Base-by-base conservation (phyloP, 768 basidiomycete genomes). In the Lactarius akahatsu region DNA sequence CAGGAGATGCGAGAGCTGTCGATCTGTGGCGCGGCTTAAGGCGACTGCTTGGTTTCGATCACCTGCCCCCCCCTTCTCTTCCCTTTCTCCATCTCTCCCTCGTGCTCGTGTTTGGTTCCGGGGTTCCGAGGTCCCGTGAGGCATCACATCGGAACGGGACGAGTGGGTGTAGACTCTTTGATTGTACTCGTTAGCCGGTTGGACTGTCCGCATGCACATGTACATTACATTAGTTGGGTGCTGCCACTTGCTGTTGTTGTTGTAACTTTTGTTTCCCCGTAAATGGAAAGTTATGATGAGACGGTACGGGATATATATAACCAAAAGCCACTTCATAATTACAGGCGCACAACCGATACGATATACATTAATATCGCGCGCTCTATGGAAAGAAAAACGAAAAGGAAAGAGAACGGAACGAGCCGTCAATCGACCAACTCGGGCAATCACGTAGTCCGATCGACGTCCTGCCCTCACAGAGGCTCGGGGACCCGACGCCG, bases 1-100 rank as follows among this genome's bases (percentile, higher is more conserved):
- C 92, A 94, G 73, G 94, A 98, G 78, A 98, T 99, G 95, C 87
- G 88, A 74, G 95, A 96, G 73, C 78, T 98, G 59, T 92, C 92
- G 7, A 99, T 99, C 72, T 97, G 92, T 74, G 95, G 95, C 16
- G 90, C 76, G 16, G 66, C 71, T 63, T 77, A 50, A 32, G 50
- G 50, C 15, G 4, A 55, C 20, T n/a, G 9, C 36, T 34, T 45
- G 5, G 18, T 43, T 23, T 13, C 40, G 56, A 57, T 36, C 56
- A 11, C 18, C 30, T 10, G 20, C n/a, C 40, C 45, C n/a, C n/a
- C 23, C 38, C 16, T 36, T n/a, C 41, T 36, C 18, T 41, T 43
- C 30, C 41, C 38, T 26, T n/a, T 47, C n/a, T 32, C 30, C 41
- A n/a, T 52, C 26, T 5, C 23, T 26, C 28, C 16, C 28, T 28